These are phyloP conservation scores for Aspergillus japonicus DNA, from an alignment of 2,329 filamentous ascomycete genomes.

Conservation along the genomic window DNA sequence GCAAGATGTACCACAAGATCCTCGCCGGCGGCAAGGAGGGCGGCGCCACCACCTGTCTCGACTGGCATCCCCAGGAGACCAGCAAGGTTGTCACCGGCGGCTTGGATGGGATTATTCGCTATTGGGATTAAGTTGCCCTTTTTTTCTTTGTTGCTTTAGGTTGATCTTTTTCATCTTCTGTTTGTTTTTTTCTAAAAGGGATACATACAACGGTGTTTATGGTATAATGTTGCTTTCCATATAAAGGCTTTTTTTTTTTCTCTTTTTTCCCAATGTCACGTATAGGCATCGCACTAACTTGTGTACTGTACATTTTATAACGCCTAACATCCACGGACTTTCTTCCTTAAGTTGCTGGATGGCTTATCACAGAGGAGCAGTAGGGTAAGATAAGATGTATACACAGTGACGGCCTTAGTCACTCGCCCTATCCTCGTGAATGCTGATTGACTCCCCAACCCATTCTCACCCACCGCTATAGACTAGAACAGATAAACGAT, in stretches of 20 bases:
- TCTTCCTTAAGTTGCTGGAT: too few species aligned
- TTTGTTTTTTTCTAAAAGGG: background rate
- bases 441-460: too few species aligned
- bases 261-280: background rate
- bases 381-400: too few species aligned
- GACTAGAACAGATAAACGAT: too few species aligned
- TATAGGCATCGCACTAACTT: background rate
- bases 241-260: too few species aligned
- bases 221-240: background rate
- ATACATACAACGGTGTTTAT: background rate
- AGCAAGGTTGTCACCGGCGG: constrained; percentile 92
- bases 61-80: constrained; percentile 97
- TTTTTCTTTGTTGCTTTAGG: too few species aligned
- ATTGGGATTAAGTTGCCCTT: constrained; percentile 72
- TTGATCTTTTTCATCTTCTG: background rate
- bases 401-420: too few species aligned
- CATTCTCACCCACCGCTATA: too few species aligned
- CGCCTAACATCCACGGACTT: background rate
- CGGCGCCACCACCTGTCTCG: constrained; percentile 77
- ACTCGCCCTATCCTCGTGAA: too few species aligned
- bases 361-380: too few species aligned
- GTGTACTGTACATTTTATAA: background rate
- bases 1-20: constrained; percentile 98
- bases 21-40: constrained; percentile 68
- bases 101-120: constrained; percentile 81